phyloP scores from a whole-genome alignment of 1,139 yeast genomes.

The Lodderomyces pseudojiufengensis region DNA sequence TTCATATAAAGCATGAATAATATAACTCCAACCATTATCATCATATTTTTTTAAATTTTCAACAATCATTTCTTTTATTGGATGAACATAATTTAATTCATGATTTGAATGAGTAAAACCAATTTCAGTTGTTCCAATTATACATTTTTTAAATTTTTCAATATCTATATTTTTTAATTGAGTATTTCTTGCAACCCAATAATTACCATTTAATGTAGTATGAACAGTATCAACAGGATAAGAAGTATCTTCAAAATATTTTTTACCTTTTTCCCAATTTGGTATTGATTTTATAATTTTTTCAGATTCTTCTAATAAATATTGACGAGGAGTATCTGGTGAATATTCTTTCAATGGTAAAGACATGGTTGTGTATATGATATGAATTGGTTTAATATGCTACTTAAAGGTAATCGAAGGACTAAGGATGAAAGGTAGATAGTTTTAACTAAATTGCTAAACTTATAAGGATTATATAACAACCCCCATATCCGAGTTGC shows the following conservation, averaged over 20 bases:
- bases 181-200: constrained; percentile 9
- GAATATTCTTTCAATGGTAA: constrained; percentile 2
- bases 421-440: too few species aligned
- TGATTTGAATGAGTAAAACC: constrained; percentile 32
- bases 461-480: too few species aligned
- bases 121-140: constrained; percentile 10
- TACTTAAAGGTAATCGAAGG: too few species aligned
- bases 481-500: too few species aligned
- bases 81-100: constrained; percentile 34
- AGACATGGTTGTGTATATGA: too few species aligned
- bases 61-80: constrained; percentile 19
- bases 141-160: constrained; percentile 3
- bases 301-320: constrained; percentile 1
- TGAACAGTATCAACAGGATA: constrained; percentile 1
- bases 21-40: constrained; percentile 17
- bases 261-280: constrained; percentile 3
- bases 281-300: constrained; percentile 1
- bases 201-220: constrained; percentile 4
- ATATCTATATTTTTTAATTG: constrained; percentile 1
- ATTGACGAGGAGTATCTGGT: constrained; percentile 4
- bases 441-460: too few species aligned
- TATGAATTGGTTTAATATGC: too few species aligned
- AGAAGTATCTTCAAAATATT: not conserved
- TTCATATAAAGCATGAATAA: constrained; percentile 38
- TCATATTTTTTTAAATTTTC: constrained; percentile 6